Base-by-base conservation (phyloP, 768 basidiomycete genomes). In the Mycena amicta region DNA sequence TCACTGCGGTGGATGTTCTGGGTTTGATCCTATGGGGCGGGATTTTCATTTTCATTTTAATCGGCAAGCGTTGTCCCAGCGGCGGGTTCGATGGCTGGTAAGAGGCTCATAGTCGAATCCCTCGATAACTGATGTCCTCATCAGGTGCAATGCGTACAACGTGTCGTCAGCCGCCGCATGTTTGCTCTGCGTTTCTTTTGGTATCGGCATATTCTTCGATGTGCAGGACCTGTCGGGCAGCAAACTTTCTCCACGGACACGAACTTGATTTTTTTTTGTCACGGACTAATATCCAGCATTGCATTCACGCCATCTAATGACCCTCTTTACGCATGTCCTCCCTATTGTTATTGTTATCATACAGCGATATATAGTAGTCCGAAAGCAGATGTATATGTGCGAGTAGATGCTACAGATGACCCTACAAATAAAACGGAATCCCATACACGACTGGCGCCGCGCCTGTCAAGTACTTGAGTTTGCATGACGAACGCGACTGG, bases 381-480 rank as follows among this genome's bases (percentile, higher is more conserved):
- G 12, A 49, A 49, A 49, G 47, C 47, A 22, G 28, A 29, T 3
- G 43, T 40, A 56, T 56, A 50, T 53, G 49, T 30, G 28, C 22
- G 27, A n/a, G 33, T 30, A 54, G 25, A 58, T 66, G 27, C 25
- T 18, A n/a, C 18, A 40, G 41, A 30, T 25, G 20, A 20, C 15
- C 16, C 52, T 71, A 84, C 59, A 97, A 70, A 72, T 92, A 93
- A 67, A 95, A 93, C 2, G 97, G 97, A 65, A 99, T 89, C 2
- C 97, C 97, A 70, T 98, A 98, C 12, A 95, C 88, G 0, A 99
- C 88, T 15, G 94, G 90, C 13, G 97, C 95, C 1, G 95, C 95
- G 1, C 96, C 97, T 27, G 95, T 98, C 56, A 98, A 77, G 72
- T 94, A 98, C 70, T 86, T 90, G 31, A 99, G 77, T 74, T 95